phyloP scores from a whole-genome alignment of 2,329 filamentous ascomycete genomes.

The Neofusicoccum sp. region DNA sequence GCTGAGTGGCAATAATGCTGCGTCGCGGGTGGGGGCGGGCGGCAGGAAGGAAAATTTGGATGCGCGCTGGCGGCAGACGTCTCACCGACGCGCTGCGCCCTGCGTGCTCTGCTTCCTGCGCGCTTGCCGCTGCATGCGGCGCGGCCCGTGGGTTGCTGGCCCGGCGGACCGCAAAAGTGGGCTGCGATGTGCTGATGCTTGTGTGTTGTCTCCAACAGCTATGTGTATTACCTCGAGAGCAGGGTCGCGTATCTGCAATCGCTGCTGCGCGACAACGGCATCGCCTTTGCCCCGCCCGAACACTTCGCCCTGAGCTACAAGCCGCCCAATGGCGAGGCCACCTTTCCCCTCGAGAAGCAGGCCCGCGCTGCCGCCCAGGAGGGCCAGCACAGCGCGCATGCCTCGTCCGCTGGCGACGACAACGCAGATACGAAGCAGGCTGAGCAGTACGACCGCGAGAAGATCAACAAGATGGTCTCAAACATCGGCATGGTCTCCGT shows the following conservation, averaged over 20 bases:
- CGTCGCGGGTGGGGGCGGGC: conserved; percentile 12
- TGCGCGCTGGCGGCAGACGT: conserved; percentile 13
- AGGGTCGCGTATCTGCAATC: conserved; percentile 81
- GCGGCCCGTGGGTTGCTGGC: conserved; percentile 12
- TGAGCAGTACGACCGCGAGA: conserved; percentile 60
- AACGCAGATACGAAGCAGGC: conserved; percentile 39
- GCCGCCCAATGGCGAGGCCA: conserved; percentile 38
- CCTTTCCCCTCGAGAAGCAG: conserved; percentile 22
- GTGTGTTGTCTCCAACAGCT: conserved; percentile 54
- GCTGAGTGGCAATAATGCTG: not conserved
- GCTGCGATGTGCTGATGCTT: conserved; percentile 24
- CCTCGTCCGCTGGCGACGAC: conserved; percentile 26
- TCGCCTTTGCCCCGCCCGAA: conserved; percentile 71
- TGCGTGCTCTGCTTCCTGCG: conserved; percentile 10
- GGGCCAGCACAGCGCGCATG: conserved; percentile 30
- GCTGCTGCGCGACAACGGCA: conserved; percentile 68
- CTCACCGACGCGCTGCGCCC: conserved; percentile 9
- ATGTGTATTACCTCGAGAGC: conserved; percentile 93
- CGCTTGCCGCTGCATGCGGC: conserved; percentile 20
- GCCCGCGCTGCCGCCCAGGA: conserved; percentile 21
- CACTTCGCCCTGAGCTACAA: conserved; percentile 57
- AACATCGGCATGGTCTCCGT: conserved; percentile 77
- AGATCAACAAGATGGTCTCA: conserved; percentile 67
- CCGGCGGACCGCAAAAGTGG: conserved; percentile 11
- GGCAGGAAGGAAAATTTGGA: conserved; percentile 13